Conservation (phyloP, 306 rosid genomes). For the Senna tora region DNA sequence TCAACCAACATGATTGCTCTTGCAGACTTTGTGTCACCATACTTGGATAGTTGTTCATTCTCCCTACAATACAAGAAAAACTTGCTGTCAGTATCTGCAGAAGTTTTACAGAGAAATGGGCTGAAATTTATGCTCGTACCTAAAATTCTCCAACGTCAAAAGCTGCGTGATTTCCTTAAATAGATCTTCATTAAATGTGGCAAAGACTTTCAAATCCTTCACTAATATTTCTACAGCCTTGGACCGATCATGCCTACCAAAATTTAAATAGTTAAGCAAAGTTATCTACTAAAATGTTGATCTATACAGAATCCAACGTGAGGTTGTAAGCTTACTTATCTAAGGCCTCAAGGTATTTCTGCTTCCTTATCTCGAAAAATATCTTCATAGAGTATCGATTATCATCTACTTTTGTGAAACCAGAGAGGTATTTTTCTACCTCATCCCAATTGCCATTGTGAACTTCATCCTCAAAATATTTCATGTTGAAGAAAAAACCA, state of each 20-base stretch:
- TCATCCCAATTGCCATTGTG: slow-evolving; percentile 99
- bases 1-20: slow-evolving; percentile 97
- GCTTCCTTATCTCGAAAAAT: slow-evolving; percentile 98
- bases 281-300: slow-evolving; percentile 20
- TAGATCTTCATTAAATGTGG: slow-evolving; percentile 93
- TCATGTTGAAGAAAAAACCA: slow-evolving; percentile 97
- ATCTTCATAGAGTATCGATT: slow-evolving; percentile 98
- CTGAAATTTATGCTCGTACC: slow-evolving; percentile 49
- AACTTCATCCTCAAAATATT: slow-evolving; percentile 98
- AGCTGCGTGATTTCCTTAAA: slow-evolving; percentile 99
- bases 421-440: slow-evolving; percentile 94
- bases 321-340: slow-evolving; percentile 76
- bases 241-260: slow-evolving; percentile 84
- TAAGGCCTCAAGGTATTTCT: slow-evolving; percentile 94
- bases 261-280: slow-evolving; percentile 32
- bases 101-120: slow-evolving; percentile 11
- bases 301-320: slow-evolving; percentile 23
- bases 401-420: slow-evolving; percentile 97
- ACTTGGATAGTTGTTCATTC: slow-evolving; percentile 94
- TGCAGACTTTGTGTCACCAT: slow-evolving; percentile 97
- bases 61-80: slow-evolving; percentile 58
- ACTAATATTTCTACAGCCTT: slow-evolving; percentile 95
- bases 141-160: slow-evolving; percentile 92
- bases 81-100: slow-evolving; percentile 20
- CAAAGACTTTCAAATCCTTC: slow-evolving; percentile 94